Conservation (phyloP, 352 stramenopile genomes). For the Phytopythium vexans region DNA sequence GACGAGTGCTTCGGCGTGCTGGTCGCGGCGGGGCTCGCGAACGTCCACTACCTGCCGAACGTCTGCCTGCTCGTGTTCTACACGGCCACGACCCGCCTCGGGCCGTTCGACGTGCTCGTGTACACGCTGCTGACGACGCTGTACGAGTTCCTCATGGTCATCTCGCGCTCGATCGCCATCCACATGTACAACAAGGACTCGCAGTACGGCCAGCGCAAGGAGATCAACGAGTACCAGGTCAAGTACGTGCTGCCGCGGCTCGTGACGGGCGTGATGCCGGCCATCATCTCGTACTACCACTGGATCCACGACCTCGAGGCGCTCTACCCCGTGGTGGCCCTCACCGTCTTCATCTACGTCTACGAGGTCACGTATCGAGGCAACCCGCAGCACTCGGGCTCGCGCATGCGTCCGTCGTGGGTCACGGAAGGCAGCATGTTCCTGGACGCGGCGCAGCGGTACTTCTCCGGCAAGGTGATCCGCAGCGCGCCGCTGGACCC, state of each 20-base stretch:
- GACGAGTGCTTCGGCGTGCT: constrained; percentile 56
- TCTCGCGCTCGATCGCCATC: constrained; percentile 50
- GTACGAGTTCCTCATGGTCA: constrained; percentile 53
- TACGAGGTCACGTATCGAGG: constrained; percentile 70
- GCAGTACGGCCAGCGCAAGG: constrained; percentile 31
- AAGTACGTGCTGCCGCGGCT: constrained; percentile 57
- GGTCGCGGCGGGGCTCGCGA: constrained; percentile 46
- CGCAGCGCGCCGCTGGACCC: constrained; percentile 51
- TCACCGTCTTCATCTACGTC: constrained; percentile 55
- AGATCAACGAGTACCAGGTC: constrained; percentile 45
- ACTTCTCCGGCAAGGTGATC: constrained; percentile 70
- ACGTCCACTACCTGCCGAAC: constrained; percentile 65
- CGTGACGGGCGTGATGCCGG: constrained; percentile 34
- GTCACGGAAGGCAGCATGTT: constrained; percentile 35
- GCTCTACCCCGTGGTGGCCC: constrained; percentile 30
- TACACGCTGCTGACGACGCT: constrained; percentile 34
- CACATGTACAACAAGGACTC: constrained; percentile 65
- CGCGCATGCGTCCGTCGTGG: constrained; percentile 44
- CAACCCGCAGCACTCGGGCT: constrained; percentile 58
- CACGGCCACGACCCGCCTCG: constrained; percentile 40
- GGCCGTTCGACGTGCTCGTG: constrained; percentile 22
- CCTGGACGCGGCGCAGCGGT: constrained; percentile 54
- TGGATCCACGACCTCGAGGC: constrained; percentile 46
- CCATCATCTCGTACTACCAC: constrained; percentile 43
- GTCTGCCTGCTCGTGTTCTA: constrained; percentile 54